Evolutionary conservation across 108 stramenopile species (phyloP).

Genomic region (Pseudonitzschia multiseries): DNA sequence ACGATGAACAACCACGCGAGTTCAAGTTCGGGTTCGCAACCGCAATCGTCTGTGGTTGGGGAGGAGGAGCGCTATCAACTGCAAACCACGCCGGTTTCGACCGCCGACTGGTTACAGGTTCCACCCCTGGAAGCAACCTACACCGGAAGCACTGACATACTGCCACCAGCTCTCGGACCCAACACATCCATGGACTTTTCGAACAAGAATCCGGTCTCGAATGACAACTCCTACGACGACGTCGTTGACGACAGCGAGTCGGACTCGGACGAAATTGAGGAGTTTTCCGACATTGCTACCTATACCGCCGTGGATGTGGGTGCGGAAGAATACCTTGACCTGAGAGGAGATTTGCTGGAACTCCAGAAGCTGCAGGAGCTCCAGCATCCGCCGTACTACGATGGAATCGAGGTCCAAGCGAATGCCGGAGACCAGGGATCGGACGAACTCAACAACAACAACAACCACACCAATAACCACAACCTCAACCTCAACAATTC

Average conservation of each 20-base stretch:
- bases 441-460: background rate
- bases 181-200: background rate
- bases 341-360: background rate
- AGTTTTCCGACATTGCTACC: background rate
- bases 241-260: background rate
- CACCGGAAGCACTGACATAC: background rate
- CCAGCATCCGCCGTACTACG: slow-evolving; percentile 6
- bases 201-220: background rate
- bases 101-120: background rate
- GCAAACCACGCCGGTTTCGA: background rate
- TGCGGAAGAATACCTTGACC: background rate
- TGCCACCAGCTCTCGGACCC: background rate
- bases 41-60: background rate
- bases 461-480: background rate
- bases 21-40: background rate
- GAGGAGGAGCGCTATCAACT: background rate
- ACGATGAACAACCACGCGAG: background rate
- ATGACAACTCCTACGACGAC: background rate
- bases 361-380: background rate
- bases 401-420: background rate
- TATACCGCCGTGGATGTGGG: background rate
- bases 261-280: background rate
- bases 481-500: background rate
- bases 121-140: background rate
- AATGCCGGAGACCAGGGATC: background rate